Evolutionary conservation across 2,329 filamentous ascomycete genomes (phyloP), one percentile per base, ranked within the genome.

Genomic region (Emmonsia crescens): DNA sequence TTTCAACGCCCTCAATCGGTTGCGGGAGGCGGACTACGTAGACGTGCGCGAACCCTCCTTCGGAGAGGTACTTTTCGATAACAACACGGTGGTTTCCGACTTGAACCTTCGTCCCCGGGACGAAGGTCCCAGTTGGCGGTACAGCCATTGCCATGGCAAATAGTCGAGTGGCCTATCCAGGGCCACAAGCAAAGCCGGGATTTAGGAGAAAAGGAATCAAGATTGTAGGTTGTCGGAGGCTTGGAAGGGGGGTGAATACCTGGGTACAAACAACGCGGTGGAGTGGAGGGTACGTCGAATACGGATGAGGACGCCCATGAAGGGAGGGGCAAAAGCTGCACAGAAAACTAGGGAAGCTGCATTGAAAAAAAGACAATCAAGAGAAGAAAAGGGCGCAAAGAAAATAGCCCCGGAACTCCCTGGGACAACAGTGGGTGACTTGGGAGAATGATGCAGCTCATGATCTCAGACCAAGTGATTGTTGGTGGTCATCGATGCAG

Each of bases 41-140:
- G 71, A 99, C 94, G 76, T 99, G 94, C 69, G 94, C 94, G 72
- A 99, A 99, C 48, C 94, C 94, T 68, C 94, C 94, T 78, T 99
- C 94, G 65, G 94, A 97, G 57, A 99, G 87, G 77, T 99, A 99
- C 75, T 93, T 94, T 73, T 96, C 91, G 68, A 99, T 95, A 59
- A 95, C 84, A 63, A 97, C 92, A 66, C 91, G 87, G 75, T 99
- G 94, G 73, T 83, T 85, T 73, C 94, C 94, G 61, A 96, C 91
- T 73, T 96, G 92, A 70, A 99, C 95, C 81, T 97, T 96, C 65
- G 94, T 99, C 51, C 93, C 93, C 6, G 94, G 87, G 59, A 88
- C 79, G 74, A 99, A 97, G 63, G 93, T 97, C 67, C 94, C 94
- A 60, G 86, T 84, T n/a, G 89, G 79, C 49, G 74, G 74, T 60